Percentiles rank a stretch among this genome's conserved stretches.
phyloP scores from a whole-genome alignment of 225 moss, liverwort and hornwort genomes.

The Lunularia cruciata region DNA sequence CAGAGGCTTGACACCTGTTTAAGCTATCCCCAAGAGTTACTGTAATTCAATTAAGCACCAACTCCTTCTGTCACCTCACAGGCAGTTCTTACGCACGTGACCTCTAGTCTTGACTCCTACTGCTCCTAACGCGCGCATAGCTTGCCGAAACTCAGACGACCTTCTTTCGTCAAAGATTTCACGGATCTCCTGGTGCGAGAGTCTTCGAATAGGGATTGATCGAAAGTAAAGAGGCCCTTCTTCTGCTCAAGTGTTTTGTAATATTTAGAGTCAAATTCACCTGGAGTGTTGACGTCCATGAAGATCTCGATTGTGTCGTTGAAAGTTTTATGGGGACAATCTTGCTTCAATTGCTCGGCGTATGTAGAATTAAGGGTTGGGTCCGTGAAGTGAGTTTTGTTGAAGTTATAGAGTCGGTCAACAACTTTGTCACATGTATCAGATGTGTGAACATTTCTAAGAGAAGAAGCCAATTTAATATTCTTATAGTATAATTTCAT shows the following conservation, averaged over 20 bases:
- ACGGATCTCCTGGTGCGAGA: neutral
- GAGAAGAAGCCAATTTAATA: no score
- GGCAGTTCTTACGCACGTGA: no score
- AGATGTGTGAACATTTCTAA: no score
- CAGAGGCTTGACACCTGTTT: no score
- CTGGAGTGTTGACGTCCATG: neutral
- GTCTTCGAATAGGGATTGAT: neutral
- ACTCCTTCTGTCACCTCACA: no score
- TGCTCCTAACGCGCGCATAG: no score
- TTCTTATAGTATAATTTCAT: no score
- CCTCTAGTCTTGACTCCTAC: no score
- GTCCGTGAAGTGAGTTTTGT: neutral
- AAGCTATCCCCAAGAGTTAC: no score
- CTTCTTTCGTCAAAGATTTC: neutral
- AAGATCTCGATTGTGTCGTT: neutral
- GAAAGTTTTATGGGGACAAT: neutral
- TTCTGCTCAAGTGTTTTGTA: neutral
- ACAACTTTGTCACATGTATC: neutral
- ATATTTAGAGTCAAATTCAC: neutral
- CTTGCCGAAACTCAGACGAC: neutral
- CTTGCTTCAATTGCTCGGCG: neutral
- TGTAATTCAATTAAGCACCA: no score
- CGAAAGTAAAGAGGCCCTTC: constrained; percentile 1
- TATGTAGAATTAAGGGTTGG: neutral
- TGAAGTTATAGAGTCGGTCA: neutral